phyloP scores from a whole-genome alignment of 371 early-diverging fungal species.

The Polyrhizophydium stewartii region DNA sequence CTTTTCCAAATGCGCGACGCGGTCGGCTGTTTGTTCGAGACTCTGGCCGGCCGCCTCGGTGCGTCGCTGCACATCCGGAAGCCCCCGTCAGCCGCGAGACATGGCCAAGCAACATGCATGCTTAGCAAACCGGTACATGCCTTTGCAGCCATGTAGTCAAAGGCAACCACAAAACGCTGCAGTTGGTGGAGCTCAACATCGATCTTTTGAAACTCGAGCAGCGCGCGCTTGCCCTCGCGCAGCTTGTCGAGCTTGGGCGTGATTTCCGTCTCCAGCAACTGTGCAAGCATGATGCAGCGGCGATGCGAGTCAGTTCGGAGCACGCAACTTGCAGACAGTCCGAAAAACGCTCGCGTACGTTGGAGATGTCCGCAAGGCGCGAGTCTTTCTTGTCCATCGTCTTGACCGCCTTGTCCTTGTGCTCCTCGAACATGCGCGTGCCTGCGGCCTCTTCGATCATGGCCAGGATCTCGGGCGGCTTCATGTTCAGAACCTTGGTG shows the following conservation, averaged over 20 bases:
- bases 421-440: slow-evolving; percentile 96
- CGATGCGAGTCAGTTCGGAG: background rate
- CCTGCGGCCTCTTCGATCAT: slow-evolving; percentile 99
- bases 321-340: background rate
- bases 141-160: slow-evolving; percentile 57
- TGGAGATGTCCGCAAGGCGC: slow-evolving; percentile 87
- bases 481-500: slow-evolving; percentile 99
- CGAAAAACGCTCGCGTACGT: background rate
- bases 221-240: slow-evolving; percentile 82
- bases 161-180: slow-evolving; percentile 73
- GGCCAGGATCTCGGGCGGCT: slow-evolving; percentile 88
- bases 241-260: slow-evolving; percentile 90
- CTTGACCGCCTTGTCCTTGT: slow-evolving; percentile 92
- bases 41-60: slow-evolving; percentile 7
- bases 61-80: background rate
- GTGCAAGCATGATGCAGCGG: slow-evolving; percentile 1
- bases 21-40: slow-evolving; percentile 14
- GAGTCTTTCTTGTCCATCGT: slow-evolving; percentile 95
- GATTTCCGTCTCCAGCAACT: slow-evolving; percentile 86
- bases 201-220: slow-evolving; percentile 89
- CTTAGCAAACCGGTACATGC: background rate
- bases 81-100: no score
- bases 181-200: slow-evolving; percentile 83
- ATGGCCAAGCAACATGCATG: no score
- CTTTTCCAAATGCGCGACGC: slow-evolving; percentile 20